phyloP scores from a whole-genome alignment of 192 early-diverging fungal species.

The Phlyctochytrium planicorne region DNA sequence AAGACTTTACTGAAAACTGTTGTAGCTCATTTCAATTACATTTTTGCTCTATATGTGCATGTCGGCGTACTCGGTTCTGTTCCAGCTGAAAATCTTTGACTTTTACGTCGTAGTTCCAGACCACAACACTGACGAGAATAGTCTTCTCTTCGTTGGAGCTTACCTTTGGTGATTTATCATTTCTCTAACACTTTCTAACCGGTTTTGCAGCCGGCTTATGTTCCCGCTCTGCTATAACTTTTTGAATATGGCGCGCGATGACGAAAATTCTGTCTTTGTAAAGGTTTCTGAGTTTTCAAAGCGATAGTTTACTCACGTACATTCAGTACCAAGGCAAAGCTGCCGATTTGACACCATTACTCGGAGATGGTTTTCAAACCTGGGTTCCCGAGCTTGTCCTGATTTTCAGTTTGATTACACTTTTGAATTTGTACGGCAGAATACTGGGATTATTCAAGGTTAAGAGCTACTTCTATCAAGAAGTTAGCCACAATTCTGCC shows the following conservation, averaged over 20 bases:
- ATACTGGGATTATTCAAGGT: slow-evolving; percentile 64
- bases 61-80: slow-evolving; percentile 88
- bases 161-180: slow-evolving; percentile 74
- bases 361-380: slow-evolving; percentile 84
- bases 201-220: slow-evolving; percentile 40
- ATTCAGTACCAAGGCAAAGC: slow-evolving; percentile 53
- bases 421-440: slow-evolving; percentile 83
- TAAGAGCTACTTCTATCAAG: slow-evolving; percentile 38
- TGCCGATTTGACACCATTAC: slow-evolving; percentile 85
- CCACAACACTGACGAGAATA: slow-evolving; percentile 90
- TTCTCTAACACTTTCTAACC: neutral
- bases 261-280: slow-evolving; percentile 48
- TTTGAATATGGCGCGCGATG: slow-evolving; percentile 64
- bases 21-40: slow-evolving; percentile 66
- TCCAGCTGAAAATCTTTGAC: slow-evolving; percentile 87
- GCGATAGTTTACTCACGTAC: neutral
- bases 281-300: slow-evolving; percentile 31
- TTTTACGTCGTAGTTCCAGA: slow-evolving; percentile 86
- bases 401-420: slow-evolving; percentile 68
- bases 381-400: slow-evolving; percentile 87
- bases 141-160: slow-evolving; percentile 87
- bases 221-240: slow-evolving; percentile 95
- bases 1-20: neutral
- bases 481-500: slow-evolving; percentile 9
- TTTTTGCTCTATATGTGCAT: slow-evolving; percentile 89